phyloP scores from a whole-genome alignment of 2,329 filamentous ascomycete genomes.

The Neurospora sp. region DNA sequence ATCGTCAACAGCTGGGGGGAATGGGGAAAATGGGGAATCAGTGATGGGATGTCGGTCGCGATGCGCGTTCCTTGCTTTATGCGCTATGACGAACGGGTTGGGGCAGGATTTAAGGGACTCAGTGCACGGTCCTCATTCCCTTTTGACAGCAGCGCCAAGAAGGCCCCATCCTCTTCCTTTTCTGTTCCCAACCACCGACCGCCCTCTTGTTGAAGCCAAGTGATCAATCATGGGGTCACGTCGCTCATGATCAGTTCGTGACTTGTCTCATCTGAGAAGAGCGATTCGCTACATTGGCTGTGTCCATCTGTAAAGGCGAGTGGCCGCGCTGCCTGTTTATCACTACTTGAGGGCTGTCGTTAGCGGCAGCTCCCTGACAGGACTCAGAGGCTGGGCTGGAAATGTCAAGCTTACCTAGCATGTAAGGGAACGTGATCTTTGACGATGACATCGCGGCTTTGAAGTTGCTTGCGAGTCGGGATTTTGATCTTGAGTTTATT shows the following conservation, averaged over 20 bases:
- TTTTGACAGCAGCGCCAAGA: neutral
- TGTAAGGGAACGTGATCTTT: neutral
- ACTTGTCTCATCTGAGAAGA: neutral
- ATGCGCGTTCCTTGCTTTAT: neutral
- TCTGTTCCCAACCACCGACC: neutral
- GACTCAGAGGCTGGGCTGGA: neutral
- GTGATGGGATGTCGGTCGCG: neutral
- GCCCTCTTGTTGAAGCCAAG: neutral
- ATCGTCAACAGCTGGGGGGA: constrained; percentile 4
- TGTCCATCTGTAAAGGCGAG: neutral
- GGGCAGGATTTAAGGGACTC: neutral
- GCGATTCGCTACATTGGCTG: neutral
- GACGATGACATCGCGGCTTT: neutral
- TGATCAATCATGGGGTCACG: neutral
- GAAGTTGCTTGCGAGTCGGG: neutral
- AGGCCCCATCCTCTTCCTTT: neutral
- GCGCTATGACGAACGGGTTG: neutral
- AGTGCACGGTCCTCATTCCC: neutral
- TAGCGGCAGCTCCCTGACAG: neutral
- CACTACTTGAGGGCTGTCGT: neutral
- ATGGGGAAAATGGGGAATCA: neutral
- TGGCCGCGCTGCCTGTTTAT: neutral
- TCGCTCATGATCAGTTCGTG: neutral
- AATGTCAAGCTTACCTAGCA: neutral
- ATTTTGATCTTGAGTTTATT: neutral